These are phyloP conservation scores for Galerina sulciceps DNA, from an alignment of 768 basidiomycete genomes.

Conservation along the genomic window DNA sequence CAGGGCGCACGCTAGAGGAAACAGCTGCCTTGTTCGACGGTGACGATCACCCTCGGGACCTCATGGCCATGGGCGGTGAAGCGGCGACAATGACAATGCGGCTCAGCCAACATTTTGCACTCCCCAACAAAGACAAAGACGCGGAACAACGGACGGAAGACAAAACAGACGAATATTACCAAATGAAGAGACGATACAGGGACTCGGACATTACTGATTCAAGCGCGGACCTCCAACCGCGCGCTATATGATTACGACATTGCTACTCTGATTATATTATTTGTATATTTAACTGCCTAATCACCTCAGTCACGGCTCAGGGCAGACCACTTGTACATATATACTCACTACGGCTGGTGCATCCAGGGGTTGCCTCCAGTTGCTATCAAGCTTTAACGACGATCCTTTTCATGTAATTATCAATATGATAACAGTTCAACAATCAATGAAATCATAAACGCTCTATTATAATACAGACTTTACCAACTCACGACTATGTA, in stretches of 20 bases:
- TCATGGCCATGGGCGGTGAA: conserved; percentile 50
- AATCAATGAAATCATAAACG: too few species aligned
- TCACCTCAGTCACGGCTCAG: neutral
- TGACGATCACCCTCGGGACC: conserved; percentile 45
- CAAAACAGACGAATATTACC: conserved; percentile 20
- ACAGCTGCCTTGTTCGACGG: conserved; percentile 75
- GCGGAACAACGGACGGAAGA: neutral
- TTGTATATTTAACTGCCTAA: conserved; percentile 4
- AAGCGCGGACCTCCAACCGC: conserved; percentile 11
- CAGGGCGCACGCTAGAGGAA: conserved; percentile 69
- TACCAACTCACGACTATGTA: too few species aligned
- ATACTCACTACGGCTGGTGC: neutral
- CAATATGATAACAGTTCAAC: too few species aligned
- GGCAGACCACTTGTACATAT: neutral
- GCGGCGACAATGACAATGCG: conserved; percentile 43
- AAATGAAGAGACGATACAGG: conserved; percentile 23
- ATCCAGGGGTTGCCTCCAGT: too few species aligned
- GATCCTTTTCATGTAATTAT: too few species aligned
- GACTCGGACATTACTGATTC: conserved; percentile 21
- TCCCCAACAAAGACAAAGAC: conserved; percentile 9
- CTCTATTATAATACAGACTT: too few species aligned
- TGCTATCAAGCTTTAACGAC: too few species aligned
- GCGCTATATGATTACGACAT: neutral
- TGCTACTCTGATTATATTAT: neutral
- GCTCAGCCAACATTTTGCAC: conserved; percentile 22